Evolutionary conservation across 805 yeast species (phyloP), one percentile per base, ranked within the genome.

Genomic region (Pichia occidentalis): DNA sequence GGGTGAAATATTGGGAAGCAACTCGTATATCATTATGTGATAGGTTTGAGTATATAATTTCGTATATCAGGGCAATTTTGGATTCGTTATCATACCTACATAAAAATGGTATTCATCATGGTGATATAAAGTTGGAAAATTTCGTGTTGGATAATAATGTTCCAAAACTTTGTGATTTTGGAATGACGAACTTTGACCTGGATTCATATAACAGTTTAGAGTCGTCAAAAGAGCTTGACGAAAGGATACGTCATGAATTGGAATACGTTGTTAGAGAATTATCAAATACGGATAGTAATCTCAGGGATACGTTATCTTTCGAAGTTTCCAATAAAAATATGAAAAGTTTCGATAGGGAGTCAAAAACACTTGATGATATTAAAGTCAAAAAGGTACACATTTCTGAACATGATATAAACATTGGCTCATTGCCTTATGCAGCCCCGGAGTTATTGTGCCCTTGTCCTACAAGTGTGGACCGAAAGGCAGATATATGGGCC

Each of bases 351-450:
- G n/a, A n/a, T n/a, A n/a, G n/a, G n/a, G n/a, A n/a, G n/a, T n/a
- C n/a, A n/a, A n/a, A n/a, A n/a, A n/a, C n/a, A n/a, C n/a, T n/a
- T n/a, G n/a, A n/a, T n/a, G n/a, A n/a, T n/a, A n/a, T n/a, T n/a
- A n/a, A n/a, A n/a, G n/a, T n/a, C n/a, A n/a, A n/a, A n/a, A n/a
- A n/a, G n/a, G n/a, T n/a, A n/a, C n/a, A n/a, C n/a, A n/a, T n/a
- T n/a, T n/a, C n/a, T 9, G 29, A 12, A 14, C 33, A 36, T 19
- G 40, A 44, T 28, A 21, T 32, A 2, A 37, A 42, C 21, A 83
- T 85, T 34, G 97, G 97, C 0, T 87, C 95, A 1, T 65, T 88
- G 23, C 96, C 97, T 0, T 88, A 86, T 56, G 95, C 96, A 0
- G 75, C 95, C 0, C 97, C 97, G 0, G 96, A 88, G 54, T 65